Base-by-base conservation (phyloP, 1,284 basidiomycete species). In the Schizopora paradoxa region DNA sequence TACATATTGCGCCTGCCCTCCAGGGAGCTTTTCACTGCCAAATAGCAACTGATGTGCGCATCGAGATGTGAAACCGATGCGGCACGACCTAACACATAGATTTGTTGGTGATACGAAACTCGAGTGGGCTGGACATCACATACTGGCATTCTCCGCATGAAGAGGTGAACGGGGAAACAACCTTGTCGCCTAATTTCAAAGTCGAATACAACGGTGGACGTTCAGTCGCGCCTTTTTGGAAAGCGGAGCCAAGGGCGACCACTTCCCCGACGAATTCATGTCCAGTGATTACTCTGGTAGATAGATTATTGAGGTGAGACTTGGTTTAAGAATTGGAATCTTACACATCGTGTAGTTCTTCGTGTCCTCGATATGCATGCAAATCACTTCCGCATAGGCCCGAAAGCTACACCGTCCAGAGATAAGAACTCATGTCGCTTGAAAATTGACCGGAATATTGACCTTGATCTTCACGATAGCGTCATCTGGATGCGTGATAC, bases 1-100 rank as follows among this genome's bases (percentile, higher is more conserved):
- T 3, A 91, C 74, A 61, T 86, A 95, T 63, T 93, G 90, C 0
- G 91, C 91, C 67, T 95, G 92, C 1, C 81, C 88, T 8, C 91
- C 92, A 6, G 84, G 80, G 1, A 91, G 74, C 7, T 64, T 58
- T 0, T 83, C 78, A 26, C 79, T 79, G 28, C 91, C 91, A 59
- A 92, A 87, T 6, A 91, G 69, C 21, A 66, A 63, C 5, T 81
- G 77, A 50, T 79, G 64, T 1, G 72, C 66, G 61, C 92, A 94
- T 37, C 91, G 74, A 28, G 77, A 82, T 1, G 88, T 91, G 60
- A 82, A 85, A 21, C 84, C 86, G 22, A 82, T 61, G 2, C 80
- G 72, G 61, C 91, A 94, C 56, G 19, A 36, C 34, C 7, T 28
- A 13, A 28, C 10, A 40, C 8, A 11, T 40, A 36, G 34, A 10